These are phyloP conservation scores for Fusarium lateritium DNA, from an alignment of 2,329 filamentous ascomycete species.

Conservation along the genomic window DNA sequence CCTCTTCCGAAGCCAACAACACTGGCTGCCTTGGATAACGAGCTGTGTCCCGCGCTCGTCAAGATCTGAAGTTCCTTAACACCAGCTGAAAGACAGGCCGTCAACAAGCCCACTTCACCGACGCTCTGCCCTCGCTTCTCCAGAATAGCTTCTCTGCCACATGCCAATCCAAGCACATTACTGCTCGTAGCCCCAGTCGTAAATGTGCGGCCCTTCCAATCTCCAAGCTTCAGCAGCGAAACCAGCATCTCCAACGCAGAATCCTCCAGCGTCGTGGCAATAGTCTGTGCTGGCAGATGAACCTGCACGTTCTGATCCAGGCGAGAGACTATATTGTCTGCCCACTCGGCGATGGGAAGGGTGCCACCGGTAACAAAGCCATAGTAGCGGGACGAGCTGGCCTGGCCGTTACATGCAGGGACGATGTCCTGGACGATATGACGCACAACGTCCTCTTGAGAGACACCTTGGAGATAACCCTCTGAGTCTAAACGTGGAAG, in stretches of 20 bases:
- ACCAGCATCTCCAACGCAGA: constrained; percentile 78
- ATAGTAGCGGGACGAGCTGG: constrained; percentile 79
- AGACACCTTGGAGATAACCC: constrained; percentile 52
- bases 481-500: constrained; percentile 54
- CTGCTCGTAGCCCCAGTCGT: constrained; percentile 79
- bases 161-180: constrained; percentile 83
- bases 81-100: constrained; percentile 74
- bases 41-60: constrained; percentile 87
- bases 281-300: constrained; percentile 82
- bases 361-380: constrained; percentile 90
- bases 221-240: constrained; percentile 75
- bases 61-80: constrained; percentile 81
- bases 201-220: constrained; percentile 69
- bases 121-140: constrained; percentile 60
- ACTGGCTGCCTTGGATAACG: constrained; percentile 85
- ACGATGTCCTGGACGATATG: constrained; percentile 65
- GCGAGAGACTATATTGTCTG: constrained; percentile 85
- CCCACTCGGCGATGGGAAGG: constrained; percentile 83
- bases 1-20: constrained; percentile 83
- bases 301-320: constrained; percentile 89
- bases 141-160: constrained; percentile 75
- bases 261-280: constrained; percentile 83
- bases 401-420: constrained; percentile 76
- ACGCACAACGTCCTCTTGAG: constrained; percentile 50
- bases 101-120: constrained; percentile 78